Conservation (phyloP, 2,329 filamentous ascomycete genomes). For the Neopestalotiopsis clavispora region DNA sequence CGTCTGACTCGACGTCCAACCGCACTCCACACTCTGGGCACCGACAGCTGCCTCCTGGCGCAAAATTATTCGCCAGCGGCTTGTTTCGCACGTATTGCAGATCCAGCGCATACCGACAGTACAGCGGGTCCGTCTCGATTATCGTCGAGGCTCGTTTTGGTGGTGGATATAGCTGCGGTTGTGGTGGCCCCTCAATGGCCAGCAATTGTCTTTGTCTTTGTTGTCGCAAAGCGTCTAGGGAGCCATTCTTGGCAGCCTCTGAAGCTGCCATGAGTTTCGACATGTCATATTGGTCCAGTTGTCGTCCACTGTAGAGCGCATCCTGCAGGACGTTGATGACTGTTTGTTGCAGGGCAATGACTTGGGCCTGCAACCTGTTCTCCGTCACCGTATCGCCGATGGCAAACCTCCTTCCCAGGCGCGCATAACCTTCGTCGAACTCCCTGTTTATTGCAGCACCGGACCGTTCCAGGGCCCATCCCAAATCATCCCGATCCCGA, state of each 20-base stretch:
- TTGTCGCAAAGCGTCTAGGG: conserved; percentile 39
- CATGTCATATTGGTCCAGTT: conserved; percentile 32
- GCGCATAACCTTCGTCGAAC: conserved; percentile 38
- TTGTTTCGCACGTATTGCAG: conserved; percentile 33
- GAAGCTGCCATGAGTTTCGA: conserved; percentile 37
- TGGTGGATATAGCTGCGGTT: conserved; percentile 22
- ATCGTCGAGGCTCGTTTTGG: conserved; percentile 21
- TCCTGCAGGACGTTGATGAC: conserved; percentile 44
- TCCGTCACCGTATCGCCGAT: conserved; percentile 40
- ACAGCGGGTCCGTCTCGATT: conserved; percentile 29
- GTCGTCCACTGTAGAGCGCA: conserved; percentile 36
- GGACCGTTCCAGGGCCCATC: conserved; percentile 34
- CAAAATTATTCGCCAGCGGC: conserved; percentile 27
- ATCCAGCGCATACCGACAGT: conserved; percentile 38
- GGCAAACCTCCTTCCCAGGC: conserved; percentile 39
- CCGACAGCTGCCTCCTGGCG: conserved; percentile 25
- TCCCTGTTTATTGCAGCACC: conserved; percentile 38
- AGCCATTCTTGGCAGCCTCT: conserved; percentile 38
- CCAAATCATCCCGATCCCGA: conserved; percentile 27
- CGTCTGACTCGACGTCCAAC: conserved; percentile 31
- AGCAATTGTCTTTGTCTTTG: conserved; percentile 38
- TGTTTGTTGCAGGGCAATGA: conserved; percentile 42
- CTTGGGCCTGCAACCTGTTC: conserved; percentile 41
- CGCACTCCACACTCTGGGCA: conserved; percentile 34
- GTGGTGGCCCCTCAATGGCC: conserved; percentile 17